A percentile compares a stretch with the other conserved stretches of the same genome.
phyloP scores from a whole-genome alignment of 2,329 filamentous ascomycete genomes.

The Hymenoscyphus scutula region DNA sequence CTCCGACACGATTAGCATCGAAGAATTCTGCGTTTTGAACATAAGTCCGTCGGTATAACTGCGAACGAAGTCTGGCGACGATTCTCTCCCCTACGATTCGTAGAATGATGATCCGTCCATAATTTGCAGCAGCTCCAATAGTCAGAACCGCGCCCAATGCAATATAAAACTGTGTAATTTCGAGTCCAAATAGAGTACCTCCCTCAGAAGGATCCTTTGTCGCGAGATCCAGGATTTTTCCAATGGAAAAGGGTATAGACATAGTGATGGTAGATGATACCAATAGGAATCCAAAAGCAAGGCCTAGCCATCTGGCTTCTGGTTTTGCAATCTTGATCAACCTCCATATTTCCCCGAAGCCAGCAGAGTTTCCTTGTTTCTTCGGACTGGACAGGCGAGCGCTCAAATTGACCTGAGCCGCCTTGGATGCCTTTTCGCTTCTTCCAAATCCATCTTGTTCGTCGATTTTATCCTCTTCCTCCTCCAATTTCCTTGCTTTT shows the following conservation, averaged over 20 bases:
- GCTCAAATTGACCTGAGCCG: constrained; percentile 83
- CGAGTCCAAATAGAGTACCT: constrained; percentile 75
- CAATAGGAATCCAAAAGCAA: constrained; percentile 82
- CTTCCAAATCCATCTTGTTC: constrained; percentile 62
- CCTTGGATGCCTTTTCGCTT: constrained; percentile 82
- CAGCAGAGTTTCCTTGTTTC: constrained; percentile 51
- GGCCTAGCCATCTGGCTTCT: constrained; percentile 71
- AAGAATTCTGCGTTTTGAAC: constrained; percentile 99
- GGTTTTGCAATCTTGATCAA: constrained; percentile 86
- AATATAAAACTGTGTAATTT: constrained; percentile 83
- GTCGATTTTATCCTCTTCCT: constrained; percentile 42
- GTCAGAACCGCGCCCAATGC: constrained; percentile 75
- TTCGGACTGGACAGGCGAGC: constrained; percentile 84
- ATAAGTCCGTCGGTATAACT: constrained; percentile 87
- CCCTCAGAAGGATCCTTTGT: constrained; percentile 69
- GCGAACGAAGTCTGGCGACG: constrained; percentile 82
- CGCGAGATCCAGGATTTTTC: constrained; percentile 89
- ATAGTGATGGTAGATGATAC: constrained; percentile 92
- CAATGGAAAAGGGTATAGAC: constrained; percentile 95
- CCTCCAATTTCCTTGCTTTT: constrained; percentile 41
- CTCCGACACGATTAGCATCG: constrained; percentile 93
- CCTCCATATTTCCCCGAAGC: constrained; percentile 75
- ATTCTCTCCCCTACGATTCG: constrained; percentile 94
- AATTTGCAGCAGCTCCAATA: constrained; percentile 85
- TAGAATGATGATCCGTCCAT: constrained; percentile 87